phyloP scores from a whole-genome alignment of 2,329 filamentous ascomycete genomes.

The Tolypocladium ophioglossoides region DNA sequence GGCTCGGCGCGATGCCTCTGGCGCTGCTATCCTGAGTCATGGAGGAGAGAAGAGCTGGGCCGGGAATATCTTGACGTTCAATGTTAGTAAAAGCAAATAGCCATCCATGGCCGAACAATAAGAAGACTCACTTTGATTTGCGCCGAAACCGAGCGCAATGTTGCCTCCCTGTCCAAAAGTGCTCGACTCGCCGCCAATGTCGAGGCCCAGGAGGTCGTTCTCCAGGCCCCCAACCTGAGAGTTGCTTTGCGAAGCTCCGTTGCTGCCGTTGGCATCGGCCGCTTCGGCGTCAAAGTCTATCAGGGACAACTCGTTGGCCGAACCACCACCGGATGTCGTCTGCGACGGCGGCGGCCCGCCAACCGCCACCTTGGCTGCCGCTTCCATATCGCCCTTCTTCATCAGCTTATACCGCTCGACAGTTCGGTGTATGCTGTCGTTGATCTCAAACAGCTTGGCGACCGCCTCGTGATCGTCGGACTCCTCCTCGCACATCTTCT shows the following conservation, averaged over 20 bases:
- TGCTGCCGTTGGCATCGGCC: slow-evolving; percentile 40
- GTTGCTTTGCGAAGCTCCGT: slow-evolving; percentile 24
- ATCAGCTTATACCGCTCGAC: slow-evolving; percentile 91
- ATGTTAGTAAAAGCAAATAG: not conserved
- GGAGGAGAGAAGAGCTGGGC: slow-evolving; percentile 53
- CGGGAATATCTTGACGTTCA: slow-evolving; percentile 44
- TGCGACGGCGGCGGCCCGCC: slow-evolving; percentile 49
- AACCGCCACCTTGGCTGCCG: slow-evolving; percentile 70
- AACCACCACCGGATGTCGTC: slow-evolving; percentile 44
- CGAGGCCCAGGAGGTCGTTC: slow-evolving; percentile 83
- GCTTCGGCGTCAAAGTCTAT: slow-evolving; percentile 77
- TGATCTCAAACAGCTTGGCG: slow-evolving; percentile 90
- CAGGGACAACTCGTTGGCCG: slow-evolving; percentile 68
- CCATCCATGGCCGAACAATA: not conserved
- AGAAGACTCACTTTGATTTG: slow-evolving; percentile 48
- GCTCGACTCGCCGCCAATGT: slow-evolving; percentile 53
- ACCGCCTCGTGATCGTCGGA: slow-evolving; percentile 95
- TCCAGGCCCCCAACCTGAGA: slow-evolving; percentile 59
- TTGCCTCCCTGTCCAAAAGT: slow-evolving; percentile 65
- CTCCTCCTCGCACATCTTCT: slow-evolving; percentile 99
- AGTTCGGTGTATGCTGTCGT: slow-evolving; percentile 96
- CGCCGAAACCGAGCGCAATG: slow-evolving; percentile 72
- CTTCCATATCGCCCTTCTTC: slow-evolving; percentile 88
- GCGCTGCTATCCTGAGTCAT: slow-evolving; percentile 50
- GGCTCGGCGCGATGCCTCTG: slow-evolving; percentile 28